Percentiles rank a stretch among this genome's conserved stretches.
Evolutionary conservation across 805 yeast genomes (phyloP).

Genomic region (Dipodascus geniculatus): DNA sequence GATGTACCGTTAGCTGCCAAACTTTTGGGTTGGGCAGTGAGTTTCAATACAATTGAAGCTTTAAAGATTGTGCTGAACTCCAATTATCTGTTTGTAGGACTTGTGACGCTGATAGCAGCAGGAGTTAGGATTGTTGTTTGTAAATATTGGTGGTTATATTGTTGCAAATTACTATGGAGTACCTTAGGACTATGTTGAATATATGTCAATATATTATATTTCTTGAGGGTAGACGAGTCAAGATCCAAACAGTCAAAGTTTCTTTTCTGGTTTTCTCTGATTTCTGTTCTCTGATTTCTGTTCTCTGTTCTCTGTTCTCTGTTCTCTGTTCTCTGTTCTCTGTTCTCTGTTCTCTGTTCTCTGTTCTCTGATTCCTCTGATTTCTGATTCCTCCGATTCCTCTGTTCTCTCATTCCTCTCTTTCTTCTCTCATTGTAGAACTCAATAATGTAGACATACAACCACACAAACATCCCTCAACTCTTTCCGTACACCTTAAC

Average conservation of each 20-base stretch:
- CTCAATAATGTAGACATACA: too few relatives aligned
- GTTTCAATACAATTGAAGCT: slow-evolving; percentile 56
- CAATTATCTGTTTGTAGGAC: slow-evolving; percentile 23
- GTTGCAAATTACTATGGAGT: slow-evolving; percentile 5
- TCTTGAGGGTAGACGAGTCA: slow-evolving; percentile 1
- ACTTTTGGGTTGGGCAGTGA: slow-evolving; percentile 48
- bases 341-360: too few relatives aligned
- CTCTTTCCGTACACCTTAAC: too few relatives aligned
- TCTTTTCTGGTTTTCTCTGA: too few relatives aligned
- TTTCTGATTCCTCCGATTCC: too few relatives aligned
- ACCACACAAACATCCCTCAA: too few relatives aligned
- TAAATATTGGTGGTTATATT: slow-evolving; percentile 2
- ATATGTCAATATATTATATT: not conserved
- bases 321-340: too few relatives aligned
- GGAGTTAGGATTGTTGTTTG: slow-evolving; percentile 3
- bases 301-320: too few relatives aligned
- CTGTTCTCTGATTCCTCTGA: too few relatives aligned
- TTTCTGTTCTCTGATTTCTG: too few relatives aligned
- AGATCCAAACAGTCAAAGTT: slow-evolving; percentile 1
- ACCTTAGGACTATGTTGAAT: not conserved
- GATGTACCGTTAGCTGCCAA: slow-evolving; percentile 60
- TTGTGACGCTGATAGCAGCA: slow-evolving; percentile 19
- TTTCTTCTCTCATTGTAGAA: too few relatives aligned
- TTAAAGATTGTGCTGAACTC: slow-evolving; percentile 32
- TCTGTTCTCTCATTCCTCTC: too few relatives aligned